Evolutionary conservation across 225 moss, liverwort and hornwort genomes (phyloP), one percentile per base, ranked within the genome.

Genomic region (Bryoerythrophyllum caledonicum): DNA sequence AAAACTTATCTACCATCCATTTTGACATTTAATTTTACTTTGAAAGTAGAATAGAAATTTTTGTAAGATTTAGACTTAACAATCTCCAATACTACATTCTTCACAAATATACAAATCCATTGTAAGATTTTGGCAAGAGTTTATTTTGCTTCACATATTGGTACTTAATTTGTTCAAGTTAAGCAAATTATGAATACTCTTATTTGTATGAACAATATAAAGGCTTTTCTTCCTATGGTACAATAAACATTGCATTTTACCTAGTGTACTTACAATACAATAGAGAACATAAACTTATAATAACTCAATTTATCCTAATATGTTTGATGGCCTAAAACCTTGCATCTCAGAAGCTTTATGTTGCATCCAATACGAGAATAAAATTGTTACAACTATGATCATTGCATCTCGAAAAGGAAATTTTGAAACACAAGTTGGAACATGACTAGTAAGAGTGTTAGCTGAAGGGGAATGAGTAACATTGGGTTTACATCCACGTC

Each of bases 361-460:
- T 19, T 83, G 76, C 73, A 80, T 72, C 73, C 68, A 80, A 44
- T 76, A 80, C 13, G 76, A 59, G 68, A 83, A 68, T 12, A 80
- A 62, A 59, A 76, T 40, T 21, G 83, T 73, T 3, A 53, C 23
- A 30, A 58, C 43, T 34, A 83, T 35, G 5, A 83, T 83, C 43
- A 80, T 69, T 59, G 73, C 76, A 80, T 83, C 83, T n/a, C 73
- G 52, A 16, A 80, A 52, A 1, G 73, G 60, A 3, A 80, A 83
- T 53, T 3, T 83, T 0, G n/a, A n/a, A n/a, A n/a, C n/a, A n/a
- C n/a, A n/a, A n/a, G n/a, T n/a, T n/a, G n/a, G n/a, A n/a, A n/a
- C n/a, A n/a, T n/a, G n/a, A n/a, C n/a, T n/a, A n/a, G n/a, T n/a
- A n/a, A n/a, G 72, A n/a, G 1, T 0, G 15, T 25, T 25, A 48